phyloP scores from a whole-genome alignment of 2,329 filamentous ascomycete genomes.

The Leptographium flavum region DNA sequence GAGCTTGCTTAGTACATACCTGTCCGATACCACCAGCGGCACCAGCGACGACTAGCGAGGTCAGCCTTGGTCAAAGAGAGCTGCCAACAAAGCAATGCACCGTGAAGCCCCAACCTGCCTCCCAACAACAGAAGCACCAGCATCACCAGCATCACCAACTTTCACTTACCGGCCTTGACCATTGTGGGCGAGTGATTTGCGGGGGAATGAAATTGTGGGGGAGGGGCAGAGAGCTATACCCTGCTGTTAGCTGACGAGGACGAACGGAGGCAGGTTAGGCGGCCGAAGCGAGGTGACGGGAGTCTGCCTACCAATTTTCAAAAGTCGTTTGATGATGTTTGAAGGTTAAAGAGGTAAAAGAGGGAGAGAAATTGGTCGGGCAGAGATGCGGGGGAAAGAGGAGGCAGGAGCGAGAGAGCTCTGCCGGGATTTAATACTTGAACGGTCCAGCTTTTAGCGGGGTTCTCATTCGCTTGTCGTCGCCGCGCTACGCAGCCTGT shows the following conservation, averaged over 20 bases:
- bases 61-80: neutral
- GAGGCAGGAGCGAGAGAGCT: neutral
- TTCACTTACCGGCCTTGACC: slow-evolving; percentile 23
- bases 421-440: neutral
- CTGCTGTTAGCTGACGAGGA: neutral
- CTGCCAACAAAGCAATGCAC: neutral
- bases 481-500: neutral
- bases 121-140: neutral
- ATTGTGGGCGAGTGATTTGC: slow-evolving; percentile 15
- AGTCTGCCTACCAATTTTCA: neutral
- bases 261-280: neutral
- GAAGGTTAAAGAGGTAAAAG: neutral
- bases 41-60: slow-evolving; percentile 61
- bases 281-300: neutral
- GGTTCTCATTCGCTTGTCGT: neutral
- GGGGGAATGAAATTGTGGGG: slow-evolving; percentile 9
- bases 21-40: slow-evolving; percentile 98
- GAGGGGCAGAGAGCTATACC: slow-evolving; percentile 12
- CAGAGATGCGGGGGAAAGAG: neutral
- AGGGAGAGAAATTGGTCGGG: neutral
- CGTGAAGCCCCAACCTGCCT: neutral
- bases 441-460: slow-evolving; percentile 3
- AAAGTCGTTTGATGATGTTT: neutral
- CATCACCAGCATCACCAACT: neutral
- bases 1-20: slow-evolving; percentile 34